Percentiles rank a stretch among this genome's conserved stretches.
phyloP scores from a whole-genome alignment of 2,329 filamentous ascomycete genomes.

The Ascochyta clinopodiicola region DNA sequence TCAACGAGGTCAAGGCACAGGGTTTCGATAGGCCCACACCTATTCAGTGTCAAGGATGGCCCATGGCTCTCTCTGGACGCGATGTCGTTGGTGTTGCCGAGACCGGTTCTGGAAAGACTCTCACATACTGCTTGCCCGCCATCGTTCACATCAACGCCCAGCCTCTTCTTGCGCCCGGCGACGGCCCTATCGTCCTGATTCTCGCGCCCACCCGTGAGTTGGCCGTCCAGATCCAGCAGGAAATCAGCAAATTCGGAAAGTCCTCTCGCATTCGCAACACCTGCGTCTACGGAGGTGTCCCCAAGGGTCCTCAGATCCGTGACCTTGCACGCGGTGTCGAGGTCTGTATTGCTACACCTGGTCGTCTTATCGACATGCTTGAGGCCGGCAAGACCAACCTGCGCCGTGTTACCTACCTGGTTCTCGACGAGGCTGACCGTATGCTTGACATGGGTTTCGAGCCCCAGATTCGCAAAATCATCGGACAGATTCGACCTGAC shows the following conservation, averaged over 20 bases:
- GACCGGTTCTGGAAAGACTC: slow-evolving; percentile 98
- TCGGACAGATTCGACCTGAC: slow-evolving; percentile 95
- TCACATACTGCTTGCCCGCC: slow-evolving; percentile 96
- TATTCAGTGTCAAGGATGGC: slow-evolving; percentile 98
- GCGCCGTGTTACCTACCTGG: slow-evolving; percentile 95
- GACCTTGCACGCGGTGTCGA: slow-evolving; percentile 95
- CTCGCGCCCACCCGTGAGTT: slow-evolving; percentile 96
- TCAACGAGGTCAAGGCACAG: slow-evolving; percentile 98
- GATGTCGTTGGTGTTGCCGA: slow-evolving; percentile 99
- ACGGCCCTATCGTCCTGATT: slow-evolving; percentile 95
- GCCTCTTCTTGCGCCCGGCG: slow-evolving; percentile 90
- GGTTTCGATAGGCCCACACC: slow-evolving; percentile 92
- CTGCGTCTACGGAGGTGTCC: slow-evolving; percentile 98
- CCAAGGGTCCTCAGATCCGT: slow-evolving; percentile 95
- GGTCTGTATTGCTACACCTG: slow-evolving; percentile 97
- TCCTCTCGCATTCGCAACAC: slow-evolving; percentile 98
- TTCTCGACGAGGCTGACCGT: slow-evolving; percentile 97
- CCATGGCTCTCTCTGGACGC: slow-evolving; percentile 96
- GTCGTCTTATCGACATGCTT: slow-evolving; percentile 97
- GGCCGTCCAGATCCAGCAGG: slow-evolving; percentile 97
- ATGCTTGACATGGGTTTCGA: slow-evolving; percentile 99
- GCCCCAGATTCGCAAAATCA: slow-evolving; percentile 98
- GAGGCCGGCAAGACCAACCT: slow-evolving; percentile 98
- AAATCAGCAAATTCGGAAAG: slow-evolving; percentile 98
- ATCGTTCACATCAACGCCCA: slow-evolving; percentile 99